Evolutionary conservation across 192 early-diverging fungal species (phyloP), one percentile per base, ranked within the genome.

Genomic region (Diversispora eburnea): DNA sequence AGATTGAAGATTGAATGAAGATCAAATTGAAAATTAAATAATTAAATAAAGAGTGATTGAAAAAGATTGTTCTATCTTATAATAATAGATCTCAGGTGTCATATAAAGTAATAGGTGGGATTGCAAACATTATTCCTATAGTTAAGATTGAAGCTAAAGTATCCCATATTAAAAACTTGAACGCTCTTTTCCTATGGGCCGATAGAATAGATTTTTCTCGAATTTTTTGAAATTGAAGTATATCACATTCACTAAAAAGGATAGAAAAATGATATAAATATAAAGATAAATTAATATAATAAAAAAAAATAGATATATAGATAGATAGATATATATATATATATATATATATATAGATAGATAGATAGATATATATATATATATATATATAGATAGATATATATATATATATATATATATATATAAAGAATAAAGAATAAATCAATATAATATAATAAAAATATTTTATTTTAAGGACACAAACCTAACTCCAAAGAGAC

Each of bases 401-500:
- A 47, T 13, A 8, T 49, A 20, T 20, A 49, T 2, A 41, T 42
- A 65, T 13, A 19, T 10, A 8, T 17, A 47, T n/a, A n/a, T n/a
- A n/a, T n/a, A n/a, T n/a, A n/a, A n/a, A n/a, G n/a, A n/a, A n/a
- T n/a, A 19, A 33, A 67, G 22, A 33, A 13, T 51, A 48, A 51
- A 15, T 43, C 25, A 33, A 33, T 33, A 33, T 33, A 33, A 33
- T 33, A 33, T 33, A 33, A 33, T 33, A 33, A 0, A 33, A 33
- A 33, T 33, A 33, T 33, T 33, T 33, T 33, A 33, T 33, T 33
- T 1, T 33, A 33, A 2, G 25, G 25, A 33, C 2, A 13, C 45
- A 33, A 73, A 82, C 81, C 76, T 75, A 49, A 73, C 74, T 33
- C 77, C 75, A 39, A 76, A 64, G 5, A 78, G 25, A 20, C 63